phyloP scores from a whole-genome alignment of 805 yeast species.

The Barnettozyma sp. region DNA sequence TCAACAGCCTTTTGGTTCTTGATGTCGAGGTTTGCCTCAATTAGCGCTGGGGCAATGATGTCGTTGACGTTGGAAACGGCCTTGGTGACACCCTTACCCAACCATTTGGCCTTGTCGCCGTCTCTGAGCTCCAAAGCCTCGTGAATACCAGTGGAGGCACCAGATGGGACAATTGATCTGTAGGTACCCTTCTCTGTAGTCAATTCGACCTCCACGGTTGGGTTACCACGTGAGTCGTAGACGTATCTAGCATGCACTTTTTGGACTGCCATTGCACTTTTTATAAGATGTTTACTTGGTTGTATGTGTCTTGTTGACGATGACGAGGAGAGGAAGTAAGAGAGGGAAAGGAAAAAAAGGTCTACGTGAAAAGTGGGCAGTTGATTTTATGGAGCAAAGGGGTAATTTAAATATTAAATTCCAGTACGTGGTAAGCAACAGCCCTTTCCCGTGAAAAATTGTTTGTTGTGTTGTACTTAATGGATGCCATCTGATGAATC shows the following conservation, averaged over 20 bases:
- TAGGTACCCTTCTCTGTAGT: conserved; percentile 87
- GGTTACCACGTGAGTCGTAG: conserved; percentile 99
- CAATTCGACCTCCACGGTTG: conserved; percentile 98
- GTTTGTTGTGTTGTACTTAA: neutral
- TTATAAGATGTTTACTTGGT: conserved; percentile 4
- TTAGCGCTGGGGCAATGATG: conserved; percentile 88
- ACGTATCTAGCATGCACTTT: conserved; percentile 93
- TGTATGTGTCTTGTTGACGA: neutral
- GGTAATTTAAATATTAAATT: neutral
- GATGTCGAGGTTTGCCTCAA: conserved; percentile 76
- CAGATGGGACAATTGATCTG: conserved; percentile 98
- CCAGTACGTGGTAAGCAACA: no score
- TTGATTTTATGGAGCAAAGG: neutral
- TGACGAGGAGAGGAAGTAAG: neutral
- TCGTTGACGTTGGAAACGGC: conserved; percentile 96
- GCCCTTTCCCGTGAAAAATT: no score
- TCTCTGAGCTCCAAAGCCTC: conserved; percentile 99
- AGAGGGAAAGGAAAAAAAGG: neutral
- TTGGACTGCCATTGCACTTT: conserved; percentile 62
- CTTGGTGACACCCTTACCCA: conserved; percentile 96
- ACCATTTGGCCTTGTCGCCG: conserved; percentile 95
- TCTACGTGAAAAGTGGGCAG: neutral
- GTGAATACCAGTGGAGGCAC: conserved; percentile 98
- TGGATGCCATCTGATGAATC: conserved; percentile 5
- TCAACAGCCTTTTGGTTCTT: conserved; percentile 83